Evolutionary conservation across 2,329 filamentous ascomycete genomes (phyloP).

Genomic region (Xylaria sp.): DNA sequence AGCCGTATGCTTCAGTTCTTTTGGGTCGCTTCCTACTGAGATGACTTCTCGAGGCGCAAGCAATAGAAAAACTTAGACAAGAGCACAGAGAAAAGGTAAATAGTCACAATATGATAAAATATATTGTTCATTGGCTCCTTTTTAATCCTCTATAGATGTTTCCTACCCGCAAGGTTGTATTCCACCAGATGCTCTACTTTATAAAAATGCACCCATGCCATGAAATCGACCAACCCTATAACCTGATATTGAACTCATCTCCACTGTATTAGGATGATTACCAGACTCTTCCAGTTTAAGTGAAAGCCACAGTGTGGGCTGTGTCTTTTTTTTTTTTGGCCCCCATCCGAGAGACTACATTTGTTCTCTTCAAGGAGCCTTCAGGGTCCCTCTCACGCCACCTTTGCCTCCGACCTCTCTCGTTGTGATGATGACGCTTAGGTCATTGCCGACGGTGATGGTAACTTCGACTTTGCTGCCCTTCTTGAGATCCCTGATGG

Average conservation of each 20-base stretch:
- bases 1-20: too few species aligned
- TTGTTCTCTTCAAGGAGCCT: slow-evolving; percentile 43
- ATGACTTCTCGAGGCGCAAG: neutral
- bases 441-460: slow-evolving; percentile 84
- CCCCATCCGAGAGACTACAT: neutral
- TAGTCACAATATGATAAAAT: neutral
- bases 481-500: slow-evolving; percentile 85
- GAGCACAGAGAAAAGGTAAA: neutral
- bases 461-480: slow-evolving; percentile 92
- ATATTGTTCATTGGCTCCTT: slow-evolving; percentile 21
- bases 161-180: slow-evolving; percentile 9
- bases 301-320: neutral
- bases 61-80: neutral
- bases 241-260: slow-evolving; percentile 11
- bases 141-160: slow-evolving; percentile 29
- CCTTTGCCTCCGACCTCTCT: slow-evolving; percentile 89
- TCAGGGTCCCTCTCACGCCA: slow-evolving; percentile 75
- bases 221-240: slow-evolving; percentile 15
- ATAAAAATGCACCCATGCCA: slow-evolving; percentile 29
- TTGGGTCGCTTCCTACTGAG: too few species aligned
- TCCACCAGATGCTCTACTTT: slow-evolving; percentile 22
- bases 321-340: neutral
- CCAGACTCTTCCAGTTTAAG: neutral
- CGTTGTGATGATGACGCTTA: slow-evolving; percentile 81
- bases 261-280: slow-evolving; percentile 6